Evolutionary conservation across 129 eudicot genomes (phyloP), one percentile per base, ranked within the genome.

Genomic region (Tagetes patula): DNA sequence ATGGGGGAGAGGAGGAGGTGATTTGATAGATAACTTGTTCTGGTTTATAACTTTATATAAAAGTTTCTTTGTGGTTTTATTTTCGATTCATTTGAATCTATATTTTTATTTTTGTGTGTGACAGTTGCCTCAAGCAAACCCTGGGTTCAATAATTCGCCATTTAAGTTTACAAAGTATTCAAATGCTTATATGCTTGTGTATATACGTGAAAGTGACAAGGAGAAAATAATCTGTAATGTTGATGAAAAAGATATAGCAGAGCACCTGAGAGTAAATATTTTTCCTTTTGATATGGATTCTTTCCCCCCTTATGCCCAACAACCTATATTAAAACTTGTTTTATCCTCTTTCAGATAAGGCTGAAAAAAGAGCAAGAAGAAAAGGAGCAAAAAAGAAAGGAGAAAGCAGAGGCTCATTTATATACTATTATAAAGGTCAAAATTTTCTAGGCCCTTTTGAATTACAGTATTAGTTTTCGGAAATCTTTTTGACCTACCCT

Each of bases 1-100:
- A 85, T 84, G 97, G 97, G 71, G 97, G 97, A 71, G 97, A 91
- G 70, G 97, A 91, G 81, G 97, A 91, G 95, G 95, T 91, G 76
- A 72, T 49, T 36, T 58, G 37, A 31, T 60, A 11, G 45, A 72
- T 58, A 31, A 7, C 56, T 42, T 72, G n/a, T 72, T 42, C n/a
- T 72, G 32, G 46, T 27, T 42, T 31, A 49, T 14, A 54, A 7
- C 60, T 54, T 54, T 54, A 72, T 41, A 71, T 27, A 40, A n/a
- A 54, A 54, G 65, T 71, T 54, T n/a, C 30, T 54, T 27, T 64
- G 7, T 12, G 11, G 37, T 38, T 13, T n/a, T 64, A 5, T 71
- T 27, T 54, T 9, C 10, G 20, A 50, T 40, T 13, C 3, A 38
- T 54, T 31, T 39, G 65, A 39, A 52, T 58, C 48, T 59, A 55